These are phyloP conservation scores for Haplosporangium sp. DNA, from an alignment of 371 early-diverging fungal genomes.

Conservation along the genomic window DNA sequence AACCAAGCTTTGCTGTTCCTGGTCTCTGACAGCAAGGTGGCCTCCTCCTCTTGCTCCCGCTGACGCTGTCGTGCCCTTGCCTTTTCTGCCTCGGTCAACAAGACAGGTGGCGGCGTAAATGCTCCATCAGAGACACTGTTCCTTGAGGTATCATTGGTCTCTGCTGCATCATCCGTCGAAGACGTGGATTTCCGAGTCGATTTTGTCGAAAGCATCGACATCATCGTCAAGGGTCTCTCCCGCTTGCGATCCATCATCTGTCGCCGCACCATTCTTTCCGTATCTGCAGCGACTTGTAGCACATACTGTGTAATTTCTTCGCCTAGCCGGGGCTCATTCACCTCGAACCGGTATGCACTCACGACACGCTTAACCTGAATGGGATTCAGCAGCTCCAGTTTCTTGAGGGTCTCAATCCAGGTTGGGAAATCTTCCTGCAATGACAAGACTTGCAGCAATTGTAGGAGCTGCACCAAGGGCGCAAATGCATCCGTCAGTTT, in stretches of 20 bases:
- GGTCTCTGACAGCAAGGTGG: constrained; percentile 35
- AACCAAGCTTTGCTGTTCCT: constrained; percentile 40
- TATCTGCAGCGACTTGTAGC: constrained; percentile 72
- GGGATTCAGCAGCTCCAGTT: constrained; percentile 74
- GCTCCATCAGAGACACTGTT: constrained; percentile 8
- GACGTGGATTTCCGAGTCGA: background rate
- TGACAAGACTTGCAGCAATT: constrained; percentile 85
- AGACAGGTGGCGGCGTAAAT: constrained; percentile 5
- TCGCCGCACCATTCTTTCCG: constrained; percentile 57
- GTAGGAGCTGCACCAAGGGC: constrained; percentile 82
- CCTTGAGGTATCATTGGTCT: constrained; percentile 4
- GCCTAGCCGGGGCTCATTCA: constrained; percentile 76
- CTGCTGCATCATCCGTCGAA: constrained; percentile 1
- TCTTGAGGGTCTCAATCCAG: constrained; percentile 78
- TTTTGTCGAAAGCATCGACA: constrained; percentile 11
- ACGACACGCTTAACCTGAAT: constrained; percentile 80
- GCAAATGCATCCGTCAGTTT: constrained; percentile 61
- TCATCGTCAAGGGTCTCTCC: constrained; percentile 43
- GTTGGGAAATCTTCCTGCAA: constrained; percentile 74
- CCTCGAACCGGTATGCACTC: constrained; percentile 86
- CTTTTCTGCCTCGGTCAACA: constrained; percentile 49
- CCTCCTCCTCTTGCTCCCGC: constrained; percentile 31
- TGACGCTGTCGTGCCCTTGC: constrained; percentile 28
- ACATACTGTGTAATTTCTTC: constrained; percentile 82
- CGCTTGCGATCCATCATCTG: constrained; percentile 44